Evolutionary conservation across 805 yeast species (phyloP), one percentile per base, ranked within the genome.

Genomic region (Cyberlindnera xishuangbannaensis): DNA sequence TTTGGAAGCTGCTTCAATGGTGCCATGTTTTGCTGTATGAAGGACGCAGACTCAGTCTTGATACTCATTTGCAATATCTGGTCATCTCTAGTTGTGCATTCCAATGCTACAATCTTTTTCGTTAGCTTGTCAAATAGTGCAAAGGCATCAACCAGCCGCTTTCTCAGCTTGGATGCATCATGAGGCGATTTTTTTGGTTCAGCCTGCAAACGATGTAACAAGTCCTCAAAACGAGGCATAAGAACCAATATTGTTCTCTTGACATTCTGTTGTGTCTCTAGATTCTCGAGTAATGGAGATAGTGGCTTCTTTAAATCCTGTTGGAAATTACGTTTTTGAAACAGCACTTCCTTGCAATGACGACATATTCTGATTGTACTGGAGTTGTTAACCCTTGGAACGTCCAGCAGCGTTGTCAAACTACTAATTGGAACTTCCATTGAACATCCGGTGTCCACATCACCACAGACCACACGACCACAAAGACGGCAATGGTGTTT

Each of bases 401-500:
- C 26, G n/a, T 50, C 53, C 7, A 49, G 25, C 6, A 39, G 14
- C 6, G 23, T 34, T 13, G 46, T 26, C 18, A 61, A 37, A 7
- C 39, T 38, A 15, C 31, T 53, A 2, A 79, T 45, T 0, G 84
- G 84, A 0, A 85, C 78, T 35, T 76, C 74, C 51, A 77, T 73
- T 0, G 96, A 86, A 54, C 98, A 90, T 11, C 63, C 78, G 7
- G 64, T 69, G 30, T 39, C 59, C 32, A 55, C 46, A 44, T 78
- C 79, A 17, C 81, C 94, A 59, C 97, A 90, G 0, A 86, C 84
- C 2, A 83, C 73, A 18, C 58, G 51, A 0, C 97, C 97, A 62
- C 98, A 90, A 17, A 87, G 56, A 23, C 97, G 63, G 56, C 98
- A 92, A 55, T 90, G 98, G 53, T 92, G 97, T 44, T 81, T 84